phyloP scores from a whole-genome alignment of 2,329 filamentous ascomycete species.

The Colletotrichum costaricense region DNA sequence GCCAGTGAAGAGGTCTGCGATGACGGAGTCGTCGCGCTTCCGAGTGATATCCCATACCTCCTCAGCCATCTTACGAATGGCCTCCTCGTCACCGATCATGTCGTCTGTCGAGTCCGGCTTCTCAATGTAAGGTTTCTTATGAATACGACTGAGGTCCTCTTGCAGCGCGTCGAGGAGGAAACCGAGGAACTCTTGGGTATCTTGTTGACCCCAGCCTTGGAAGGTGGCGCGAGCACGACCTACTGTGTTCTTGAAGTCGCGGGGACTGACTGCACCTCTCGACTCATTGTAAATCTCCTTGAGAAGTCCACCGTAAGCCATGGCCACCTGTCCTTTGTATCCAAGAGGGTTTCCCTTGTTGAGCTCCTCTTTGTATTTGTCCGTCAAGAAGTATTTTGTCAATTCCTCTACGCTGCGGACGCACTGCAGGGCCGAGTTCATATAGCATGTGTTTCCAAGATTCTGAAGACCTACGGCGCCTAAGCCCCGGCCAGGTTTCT shows the following conservation, averaged over 20 bases:
- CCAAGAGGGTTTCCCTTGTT: slow-evolving; percentile 88
- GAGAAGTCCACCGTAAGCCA: slow-evolving; percentile 81
- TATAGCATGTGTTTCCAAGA: slow-evolving; percentile 97
- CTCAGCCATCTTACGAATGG: slow-evolving; percentile 86
- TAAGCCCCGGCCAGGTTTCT: slow-evolving; percentile 74
- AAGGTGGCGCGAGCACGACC: slow-evolving; percentile 87
- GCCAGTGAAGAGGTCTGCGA: slow-evolving; percentile 94
- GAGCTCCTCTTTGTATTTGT: slow-evolving; percentile 81
- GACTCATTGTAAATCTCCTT: slow-evolving; percentile 81
- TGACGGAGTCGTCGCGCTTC: slow-evolving; percentile 91
- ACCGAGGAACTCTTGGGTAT: slow-evolving; percentile 96
- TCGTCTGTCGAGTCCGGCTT: slow-evolving; percentile 98
- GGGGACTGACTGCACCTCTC: slow-evolving; percentile 78
- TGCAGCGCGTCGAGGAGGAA: slow-evolving; percentile 95
- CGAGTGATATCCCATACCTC: slow-evolving; percentile 93
- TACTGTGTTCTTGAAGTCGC: slow-evolving; percentile 84
- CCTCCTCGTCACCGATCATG: slow-evolving; percentile 85
- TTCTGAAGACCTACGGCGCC: slow-evolving; percentile 90
- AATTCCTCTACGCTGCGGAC: slow-evolving; percentile 93
- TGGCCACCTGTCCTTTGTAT: slow-evolving; percentile 88
- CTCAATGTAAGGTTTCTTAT: slow-evolving; percentile 96
- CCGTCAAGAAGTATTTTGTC: slow-evolving; percentile 87
- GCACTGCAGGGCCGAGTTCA: slow-evolving; percentile 98
- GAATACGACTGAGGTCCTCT: slow-evolving; percentile 92
- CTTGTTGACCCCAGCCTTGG: slow-evolving; percentile 94